Conservation (phyloP, 2,329 filamentous ascomycete genomes). For the Chaetomium globosum region DNA sequence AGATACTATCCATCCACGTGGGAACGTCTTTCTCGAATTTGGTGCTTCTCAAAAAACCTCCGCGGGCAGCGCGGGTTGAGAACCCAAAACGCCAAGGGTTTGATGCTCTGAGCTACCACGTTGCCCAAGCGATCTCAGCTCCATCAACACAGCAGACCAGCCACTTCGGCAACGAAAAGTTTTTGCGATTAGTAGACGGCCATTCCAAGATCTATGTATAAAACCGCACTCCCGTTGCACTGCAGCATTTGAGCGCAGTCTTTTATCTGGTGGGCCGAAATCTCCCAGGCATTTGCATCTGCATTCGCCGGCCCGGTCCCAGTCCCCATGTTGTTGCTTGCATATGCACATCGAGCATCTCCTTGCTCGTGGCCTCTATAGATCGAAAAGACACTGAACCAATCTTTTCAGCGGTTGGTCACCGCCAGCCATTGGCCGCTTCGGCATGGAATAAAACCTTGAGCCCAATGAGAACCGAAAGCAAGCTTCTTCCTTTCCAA, state of each 20-base stretch:
- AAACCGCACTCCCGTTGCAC: neutral
- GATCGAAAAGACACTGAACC: conserved; percentile 5
- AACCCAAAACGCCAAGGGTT: conserved; percentile 9
- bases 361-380: conserved; percentile 7
- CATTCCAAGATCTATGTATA: neutral
- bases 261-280: neutral
- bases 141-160: neutral
- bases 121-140: neutral
- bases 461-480: conserved; percentile 7
- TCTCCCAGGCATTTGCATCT: neutral
- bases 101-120: neutral
- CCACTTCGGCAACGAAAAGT: neutral
- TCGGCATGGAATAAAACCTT: neutral
- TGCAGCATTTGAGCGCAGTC: neutral
- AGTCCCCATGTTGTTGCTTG: conserved; percentile 24
- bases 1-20: neutral
- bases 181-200: neutral
- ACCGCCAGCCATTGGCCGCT: conserved; percentile 18
- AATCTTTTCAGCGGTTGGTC: conserved; percentile 20
- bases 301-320: conserved; percentile 23
- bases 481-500: neutral
- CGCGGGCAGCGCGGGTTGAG: neutral
- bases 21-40: neutral
- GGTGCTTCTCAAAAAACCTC: neutral
- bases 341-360: conserved; percentile 31